Conservation (phyloP, 2,329 filamentous ascomycete genomes). For the Grosmannia huntii region DNA sequence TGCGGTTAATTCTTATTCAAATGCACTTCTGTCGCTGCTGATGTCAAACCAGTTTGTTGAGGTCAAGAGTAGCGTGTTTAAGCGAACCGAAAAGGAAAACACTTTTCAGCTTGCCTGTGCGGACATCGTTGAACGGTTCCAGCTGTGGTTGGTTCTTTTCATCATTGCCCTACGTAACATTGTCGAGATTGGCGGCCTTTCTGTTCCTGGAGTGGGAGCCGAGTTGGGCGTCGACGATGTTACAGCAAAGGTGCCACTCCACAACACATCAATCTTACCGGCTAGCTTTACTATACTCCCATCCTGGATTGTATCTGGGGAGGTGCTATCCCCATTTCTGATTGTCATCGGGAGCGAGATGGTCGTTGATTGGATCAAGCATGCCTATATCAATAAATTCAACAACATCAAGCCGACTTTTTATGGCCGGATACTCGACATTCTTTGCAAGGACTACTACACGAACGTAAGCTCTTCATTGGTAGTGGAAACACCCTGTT, state of each 20-base stretch:
- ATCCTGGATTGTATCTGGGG: constrained; percentile 61
- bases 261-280: constrained; percentile 65
- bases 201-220: constrained; percentile 41
- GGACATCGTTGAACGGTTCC: constrained; percentile 92
- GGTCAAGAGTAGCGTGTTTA: constrained; percentile 97
- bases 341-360: constrained; percentile 94
- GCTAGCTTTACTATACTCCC: constrained; percentile 86
- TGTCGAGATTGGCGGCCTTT: constrained; percentile 84
- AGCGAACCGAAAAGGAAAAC: constrained; percentile 97
- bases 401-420: constrained; percentile 91
- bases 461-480: constrained; percentile 53
- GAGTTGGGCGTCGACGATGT: constrained; percentile 31
- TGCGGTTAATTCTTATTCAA: constrained; percentile 96
- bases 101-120: constrained; percentile 93
- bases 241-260: constrained; percentile 44
- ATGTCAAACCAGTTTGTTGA: constrained; percentile 98
- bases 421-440: constrained; percentile 81
- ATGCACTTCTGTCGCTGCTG: constrained; percentile 80
- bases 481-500: not conserved
- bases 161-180: constrained; percentile 96
- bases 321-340: constrained; percentile 84
- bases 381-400: constrained; percentile 96
- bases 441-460: constrained; percentile 96
- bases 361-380: constrained; percentile 92
- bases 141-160: constrained; percentile 92